These are phyloP conservation scores for Prinsepia uniflora DNA, from an alignment of 306 rosid species.

Conservation along the genomic window DNA sequence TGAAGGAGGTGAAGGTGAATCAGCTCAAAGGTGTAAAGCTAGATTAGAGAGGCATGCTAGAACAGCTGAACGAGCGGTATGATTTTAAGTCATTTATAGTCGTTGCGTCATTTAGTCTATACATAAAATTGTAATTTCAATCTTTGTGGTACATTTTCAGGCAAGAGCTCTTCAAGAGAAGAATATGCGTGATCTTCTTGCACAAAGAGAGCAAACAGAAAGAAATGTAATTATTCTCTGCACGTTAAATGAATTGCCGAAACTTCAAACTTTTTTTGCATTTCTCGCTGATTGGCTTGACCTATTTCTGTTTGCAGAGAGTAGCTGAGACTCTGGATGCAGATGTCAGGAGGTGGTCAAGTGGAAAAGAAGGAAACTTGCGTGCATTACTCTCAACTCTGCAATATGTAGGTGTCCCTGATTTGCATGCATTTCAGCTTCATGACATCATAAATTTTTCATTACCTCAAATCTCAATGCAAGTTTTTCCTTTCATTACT, in stretches of 20 bases:
- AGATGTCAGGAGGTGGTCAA: slow-evolving; percentile 96
- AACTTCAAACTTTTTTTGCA: slow-evolving; percentile 18
- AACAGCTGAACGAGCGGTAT: slow-evolving; percentile 92
- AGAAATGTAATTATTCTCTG: slow-evolving; percentile 53
- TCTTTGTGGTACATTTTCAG: slow-evolving; percentile 45
- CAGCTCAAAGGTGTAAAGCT: slow-evolving; percentile 95
- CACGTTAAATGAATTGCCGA: neutral
- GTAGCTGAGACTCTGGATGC: slow-evolving; percentile 92
- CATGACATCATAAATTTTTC: too few species aligned
- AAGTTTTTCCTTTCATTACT: too few species aligned
- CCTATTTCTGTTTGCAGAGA: slow-evolving; percentile 62
- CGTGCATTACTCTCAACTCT: slow-evolving; percentile 95
- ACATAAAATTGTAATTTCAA: slow-evolving; percentile 19
- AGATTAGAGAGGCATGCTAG: slow-evolving; percentile 87
- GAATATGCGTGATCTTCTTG: slow-evolving; percentile 75
- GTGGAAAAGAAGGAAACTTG: slow-evolving; percentile 97
- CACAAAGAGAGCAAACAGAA: slow-evolving; percentile 88
- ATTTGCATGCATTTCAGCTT: slow-evolving; percentile 5
- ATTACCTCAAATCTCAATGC: too few species aligned
- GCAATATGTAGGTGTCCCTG: slow-evolving; percentile 79
- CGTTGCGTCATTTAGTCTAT: slow-evolving; percentile 4
- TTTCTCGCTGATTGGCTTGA: slow-evolving; percentile 28
- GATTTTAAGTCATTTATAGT: slow-evolving; percentile 29
- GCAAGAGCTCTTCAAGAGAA: slow-evolving; percentile 91
- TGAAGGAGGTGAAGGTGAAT: slow-evolving; percentile 71